phyloP scores from a whole-genome alignment of 2,329 filamentous ascomycete genomes.

The Fusarium nurragi region DNA sequence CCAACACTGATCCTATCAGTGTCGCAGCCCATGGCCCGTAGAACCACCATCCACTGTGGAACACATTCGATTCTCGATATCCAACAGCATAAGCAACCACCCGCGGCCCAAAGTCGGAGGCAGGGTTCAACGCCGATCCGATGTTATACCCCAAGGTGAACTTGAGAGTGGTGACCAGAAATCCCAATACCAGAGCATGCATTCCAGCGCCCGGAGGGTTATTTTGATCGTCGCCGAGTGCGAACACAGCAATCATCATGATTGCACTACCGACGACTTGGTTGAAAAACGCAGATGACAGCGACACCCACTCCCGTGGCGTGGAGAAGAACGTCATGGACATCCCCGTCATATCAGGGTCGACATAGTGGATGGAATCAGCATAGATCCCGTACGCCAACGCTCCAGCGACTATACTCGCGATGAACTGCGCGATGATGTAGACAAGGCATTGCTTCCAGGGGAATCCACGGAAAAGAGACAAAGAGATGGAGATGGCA shows the following conservation, averaged over 20 bases:
- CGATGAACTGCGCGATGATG: slow-evolving; percentile 11
- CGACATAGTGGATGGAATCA: slow-evolving; percentile 36
- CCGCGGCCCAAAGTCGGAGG: slow-evolving; percentile 50
- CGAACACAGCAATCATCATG: slow-evolving; percentile 51
- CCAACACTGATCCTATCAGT: slow-evolving; percentile 8
- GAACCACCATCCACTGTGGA: slow-evolving; percentile 45
- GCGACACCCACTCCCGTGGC: slow-evolving; percentile 37
- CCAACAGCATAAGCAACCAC: slow-evolving; percentile 47
- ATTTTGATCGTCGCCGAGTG: slow-evolving; percentile 51
- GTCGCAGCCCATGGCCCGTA: slow-evolving; percentile 31
- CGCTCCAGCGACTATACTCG: slow-evolving; percentile 8
- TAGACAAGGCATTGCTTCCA: slow-evolving; percentile 45
- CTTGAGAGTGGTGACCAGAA: slow-evolving; percentile 50
- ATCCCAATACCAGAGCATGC: slow-evolving; percentile 50
- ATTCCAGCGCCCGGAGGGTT: slow-evolving; percentile 51
- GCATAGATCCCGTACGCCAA: slow-evolving; percentile 21
- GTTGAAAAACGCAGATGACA: slow-evolving; percentile 47
- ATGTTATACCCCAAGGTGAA: slow-evolving; percentile 51
- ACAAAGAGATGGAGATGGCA: slow-evolving; percentile 49
- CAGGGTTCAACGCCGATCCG: slow-evolving; percentile 51
- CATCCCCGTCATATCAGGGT: slow-evolving; percentile 44
- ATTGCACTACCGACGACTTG: slow-evolving; percentile 50
- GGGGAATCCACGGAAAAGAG: slow-evolving; percentile 51
- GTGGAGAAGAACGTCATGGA: slow-evolving; percentile 50
- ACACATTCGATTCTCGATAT: slow-evolving; percentile 43